phyloP scores from a whole-genome alignment of 108 stramenopile genomes.

The Aurantiochytrium sp. region DNA sequence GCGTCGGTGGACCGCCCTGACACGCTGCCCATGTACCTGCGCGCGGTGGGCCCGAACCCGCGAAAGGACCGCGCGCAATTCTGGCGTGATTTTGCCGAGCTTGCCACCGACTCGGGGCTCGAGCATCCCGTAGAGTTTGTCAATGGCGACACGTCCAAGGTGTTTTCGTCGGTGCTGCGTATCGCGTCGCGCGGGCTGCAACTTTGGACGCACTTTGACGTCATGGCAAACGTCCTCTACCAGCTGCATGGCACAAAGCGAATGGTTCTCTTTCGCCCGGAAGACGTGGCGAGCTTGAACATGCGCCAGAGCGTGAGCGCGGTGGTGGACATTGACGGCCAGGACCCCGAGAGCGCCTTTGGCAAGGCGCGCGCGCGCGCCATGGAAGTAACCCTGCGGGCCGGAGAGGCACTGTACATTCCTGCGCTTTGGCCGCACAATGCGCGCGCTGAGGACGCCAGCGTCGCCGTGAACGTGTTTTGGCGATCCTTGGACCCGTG shows the following conservation, averaged over 20 bases:
- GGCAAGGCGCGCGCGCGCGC: neutral
- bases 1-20: neutral
- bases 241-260: slow-evolving; percentile 30
- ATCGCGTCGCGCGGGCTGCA: neutral
- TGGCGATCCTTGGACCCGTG: neutral
- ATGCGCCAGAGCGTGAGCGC: neutral
- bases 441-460: neutral
- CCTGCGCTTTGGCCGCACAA: slow-evolving; percentile 22
- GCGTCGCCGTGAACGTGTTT: slow-evolving; percentile 30
- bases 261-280: neutral
- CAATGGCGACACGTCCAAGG: neutral
- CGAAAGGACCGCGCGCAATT: slow-evolving; percentile 31
- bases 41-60: slow-evolving; percentile 17
- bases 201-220: slow-evolving; percentile 35
- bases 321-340: neutral
- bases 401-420: slow-evolving; percentile 26
- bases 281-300: neutral
- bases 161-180: slow-evolving; percentile 29
- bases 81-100: slow-evolving; percentile 28
- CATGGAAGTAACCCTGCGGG: neutral
- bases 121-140: neutral
- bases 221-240: slow-evolving; percentile 16
- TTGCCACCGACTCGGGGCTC: neutral
- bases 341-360: neutral
- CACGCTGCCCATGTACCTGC: neutral